Conservation (phyloP, 2,329 filamentous ascomycete genomes). For the Neurospora crassa region DNA sequence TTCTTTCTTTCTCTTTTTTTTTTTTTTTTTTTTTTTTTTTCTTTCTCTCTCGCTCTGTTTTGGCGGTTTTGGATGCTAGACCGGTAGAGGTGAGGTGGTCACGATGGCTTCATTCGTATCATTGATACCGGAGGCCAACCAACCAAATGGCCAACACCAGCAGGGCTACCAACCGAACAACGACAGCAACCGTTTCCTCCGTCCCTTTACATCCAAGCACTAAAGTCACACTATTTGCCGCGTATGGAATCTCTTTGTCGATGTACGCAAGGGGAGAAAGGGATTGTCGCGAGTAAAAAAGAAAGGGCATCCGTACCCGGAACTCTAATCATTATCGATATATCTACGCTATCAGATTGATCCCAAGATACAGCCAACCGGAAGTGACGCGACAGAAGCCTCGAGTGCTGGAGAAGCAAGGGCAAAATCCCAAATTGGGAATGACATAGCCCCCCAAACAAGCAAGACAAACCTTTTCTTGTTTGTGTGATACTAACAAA, state of each 20-base stretch:
- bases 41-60: neutral
- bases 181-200: neutral
- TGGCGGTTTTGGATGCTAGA: neutral
- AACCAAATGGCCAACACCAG: neutral
- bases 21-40: neutral
- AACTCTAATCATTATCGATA: neutral
- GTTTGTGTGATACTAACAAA: neutral
- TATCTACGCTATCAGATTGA: neutral
- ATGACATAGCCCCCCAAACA: neutral
- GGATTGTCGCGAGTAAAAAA: neutral
- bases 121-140: neutral
- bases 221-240: neutral
- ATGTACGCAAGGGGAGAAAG: neutral
- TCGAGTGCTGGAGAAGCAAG: neutral
- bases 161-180: neutral
- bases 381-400: neutral
- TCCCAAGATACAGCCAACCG: neutral
- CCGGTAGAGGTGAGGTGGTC: constrained; percentile 5
- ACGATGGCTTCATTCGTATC: neutral
- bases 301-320: neutral
- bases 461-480: neutral
- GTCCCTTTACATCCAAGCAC: neutral
- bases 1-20: neutral
- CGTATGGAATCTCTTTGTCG: neutral
- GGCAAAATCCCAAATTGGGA: neutral